A percentile compares a stretch with the other conserved stretches of the same genome.
phyloP scores from a whole-genome alignment of 192 early-diverging fungal species.

The Chytriomyces sp. region DNA sequence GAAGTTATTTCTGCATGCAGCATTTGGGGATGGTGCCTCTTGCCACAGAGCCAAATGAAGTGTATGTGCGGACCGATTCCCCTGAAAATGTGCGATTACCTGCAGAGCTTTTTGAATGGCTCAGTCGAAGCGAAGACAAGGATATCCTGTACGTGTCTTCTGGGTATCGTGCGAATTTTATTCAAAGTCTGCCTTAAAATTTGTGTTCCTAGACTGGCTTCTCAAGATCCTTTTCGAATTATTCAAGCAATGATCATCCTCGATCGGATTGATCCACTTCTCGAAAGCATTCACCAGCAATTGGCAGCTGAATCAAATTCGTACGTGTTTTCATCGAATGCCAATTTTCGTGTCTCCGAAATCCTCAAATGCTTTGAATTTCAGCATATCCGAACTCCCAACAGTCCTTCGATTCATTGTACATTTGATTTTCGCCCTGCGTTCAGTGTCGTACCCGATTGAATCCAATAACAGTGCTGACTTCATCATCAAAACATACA shows the following conservation, averaged over 20 bases:
- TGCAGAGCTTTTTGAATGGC: slow-evolving; percentile 39
- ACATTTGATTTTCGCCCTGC: slow-evolving; percentile 71
- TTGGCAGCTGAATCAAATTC: slow-evolving; percentile 9
- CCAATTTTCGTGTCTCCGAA: too few relatives aligned
- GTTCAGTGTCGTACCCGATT: slow-evolving; percentile 51
- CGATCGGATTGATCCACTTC: slow-evolving; percentile 42
- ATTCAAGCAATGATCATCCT: slow-evolving; percentile 62
- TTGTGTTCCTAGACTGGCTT: slow-evolving; percentile 19
- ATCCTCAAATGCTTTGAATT: not conserved
- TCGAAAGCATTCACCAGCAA: slow-evolving; percentile 43
- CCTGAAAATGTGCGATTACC: slow-evolving; percentile 21
- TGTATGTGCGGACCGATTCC: not conserved
- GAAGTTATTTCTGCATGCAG: slow-evolving; percentile 8
- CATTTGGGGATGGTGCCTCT: slow-evolving; percentile 31
- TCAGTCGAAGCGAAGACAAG: slow-evolving; percentile 35
- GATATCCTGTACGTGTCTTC: slow-evolving; percentile 27
- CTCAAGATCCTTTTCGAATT: slow-evolving; percentile 51
- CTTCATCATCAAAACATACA: slow-evolving; percentile 59
- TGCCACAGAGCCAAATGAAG: slow-evolving; percentile 15
- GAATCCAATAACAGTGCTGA: slow-evolving; percentile 44
- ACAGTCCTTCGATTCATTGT: slow-evolving; percentile 73
- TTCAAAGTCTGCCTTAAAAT: not conserved
- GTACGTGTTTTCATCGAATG: not conserved
- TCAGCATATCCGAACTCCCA: slow-evolving; percentile 38
- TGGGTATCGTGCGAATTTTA: not conserved